Conservation (phyloP, 2,329 filamentous ascomycete species). For the Cercospora sesami region DNA sequence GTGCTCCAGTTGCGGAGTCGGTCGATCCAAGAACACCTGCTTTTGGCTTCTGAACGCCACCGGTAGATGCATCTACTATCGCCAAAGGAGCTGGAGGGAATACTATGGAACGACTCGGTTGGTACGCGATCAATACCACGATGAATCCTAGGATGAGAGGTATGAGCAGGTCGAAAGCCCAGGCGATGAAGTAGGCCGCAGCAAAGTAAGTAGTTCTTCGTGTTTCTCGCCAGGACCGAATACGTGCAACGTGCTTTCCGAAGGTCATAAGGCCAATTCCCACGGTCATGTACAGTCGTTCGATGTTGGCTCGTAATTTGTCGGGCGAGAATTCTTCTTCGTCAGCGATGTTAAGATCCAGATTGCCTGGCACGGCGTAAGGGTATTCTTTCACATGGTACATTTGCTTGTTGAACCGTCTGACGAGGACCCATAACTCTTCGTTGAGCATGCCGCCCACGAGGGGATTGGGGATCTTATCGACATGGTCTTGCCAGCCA, state of each 20-base stretch:
- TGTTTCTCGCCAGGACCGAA: slow-evolving; percentile 77
- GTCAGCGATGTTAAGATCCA: slow-evolving; percentile 79
- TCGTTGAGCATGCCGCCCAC: slow-evolving; percentile 70
- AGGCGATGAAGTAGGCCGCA: slow-evolving; percentile 63
- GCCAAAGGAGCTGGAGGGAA: slow-evolving; percentile 79
- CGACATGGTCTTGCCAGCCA: slow-evolving; percentile 66
- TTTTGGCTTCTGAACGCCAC: slow-evolving; percentile 74
- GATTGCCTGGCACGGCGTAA: slow-evolving; percentile 60
- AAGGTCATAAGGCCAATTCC: slow-evolving; percentile 65
- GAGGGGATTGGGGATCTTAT: slow-evolving; percentile 59
- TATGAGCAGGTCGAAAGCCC: slow-evolving; percentile 69
- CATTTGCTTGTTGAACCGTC: slow-evolving; percentile 75
- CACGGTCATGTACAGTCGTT: slow-evolving; percentile 79
- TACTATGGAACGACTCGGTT: slow-evolving; percentile 60
- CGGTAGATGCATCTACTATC: slow-evolving; percentile 67
- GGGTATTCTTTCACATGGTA: slow-evolving; percentile 70
- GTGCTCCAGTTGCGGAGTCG: slow-evolving; percentile 76
- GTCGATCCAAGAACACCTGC: slow-evolving; percentile 73
- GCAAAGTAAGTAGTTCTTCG: slow-evolving; percentile 68
- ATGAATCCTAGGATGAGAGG: slow-evolving; percentile 61
- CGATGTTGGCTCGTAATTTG: slow-evolving; percentile 74
- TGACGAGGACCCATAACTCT: slow-evolving; percentile 69
- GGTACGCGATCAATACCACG: slow-evolving; percentile 66
- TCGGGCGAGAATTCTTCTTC: slow-evolving; percentile 84
- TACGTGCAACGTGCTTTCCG: slow-evolving; percentile 71